Evolutionary conservation across 2,329 filamentous ascomycete genomes (phyloP), one percentile per base, ranked within the genome.

Genomic region (Fusarium beomiforme): DNA sequence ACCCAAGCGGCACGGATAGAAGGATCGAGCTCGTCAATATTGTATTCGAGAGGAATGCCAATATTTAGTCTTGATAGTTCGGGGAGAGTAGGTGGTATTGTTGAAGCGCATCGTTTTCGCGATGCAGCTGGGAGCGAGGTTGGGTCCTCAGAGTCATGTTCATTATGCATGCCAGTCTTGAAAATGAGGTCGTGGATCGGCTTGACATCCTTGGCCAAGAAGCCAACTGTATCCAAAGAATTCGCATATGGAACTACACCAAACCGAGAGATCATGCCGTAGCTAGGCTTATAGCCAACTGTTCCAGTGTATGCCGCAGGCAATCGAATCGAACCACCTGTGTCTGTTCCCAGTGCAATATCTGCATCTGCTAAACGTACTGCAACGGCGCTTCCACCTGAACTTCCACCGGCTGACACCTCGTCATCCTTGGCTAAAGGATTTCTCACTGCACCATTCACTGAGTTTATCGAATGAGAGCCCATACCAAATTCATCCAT

Each of bases 401-500:
- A 98, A 79, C 95, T 98, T 33, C 95, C 95, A 39, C 95, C 95
- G 0, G 92, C 91, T 1, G 94, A 96, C 29, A 89, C 79, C 63
- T 82, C 58, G 23, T 77, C 61, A 47, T 78, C 78, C 44, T 75
- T 64, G 2, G 77, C 82, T 56, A 83, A 80, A 11, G 82, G 83
- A 67, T 87, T 90, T 56, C 79, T 83, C 8, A 95, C 92, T 2
- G 88, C 79, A 3, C 92, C 93, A 74, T 91, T 89, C 59, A 85
- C 82, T 2, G 93, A 94, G 75, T 91, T 90, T 55, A 83, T 83
- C 3, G 93, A 95, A 75, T 97, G 91, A 12, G 94, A 97, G 4
- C 94, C 94, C 95, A 97, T 97, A 31, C 95, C 94, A 79, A 97
- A 97, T 79, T 97, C 96, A 81, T 98, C 96, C 85, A 98, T 90